Evolutionary conservation across 345 rosid species (phyloP).

Genomic region (Rhizophora apiculata): DNA sequence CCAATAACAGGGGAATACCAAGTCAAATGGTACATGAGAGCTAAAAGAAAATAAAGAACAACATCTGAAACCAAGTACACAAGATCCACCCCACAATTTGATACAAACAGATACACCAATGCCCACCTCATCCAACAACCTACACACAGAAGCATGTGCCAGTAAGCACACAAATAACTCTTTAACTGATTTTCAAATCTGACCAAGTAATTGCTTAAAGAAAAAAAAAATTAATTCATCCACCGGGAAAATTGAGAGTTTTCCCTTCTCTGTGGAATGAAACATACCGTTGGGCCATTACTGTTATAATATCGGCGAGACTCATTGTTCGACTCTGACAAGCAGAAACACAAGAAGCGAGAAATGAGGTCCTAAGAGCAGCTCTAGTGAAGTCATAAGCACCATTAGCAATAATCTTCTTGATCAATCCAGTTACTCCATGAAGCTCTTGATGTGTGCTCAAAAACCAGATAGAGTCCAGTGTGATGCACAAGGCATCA

Average conservation of each 20-base stretch:
- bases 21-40: no score
- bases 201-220: neutral
- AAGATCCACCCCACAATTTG: neutral
- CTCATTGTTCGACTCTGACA: slow-evolving; percentile 82
- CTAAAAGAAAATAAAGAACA: no score
- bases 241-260: neutral
- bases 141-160: neutral
- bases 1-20: no score
- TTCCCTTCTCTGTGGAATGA: neutral
- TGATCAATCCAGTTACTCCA: slow-evolving; percentile 71
- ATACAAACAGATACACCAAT: neutral
- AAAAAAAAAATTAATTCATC: neutral
- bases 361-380: slow-evolving; percentile 88
- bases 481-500: slow-evolving; percentile 79
- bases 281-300: slow-evolving; percentile 86
- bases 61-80: neutral
- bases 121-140: no score
- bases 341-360: slow-evolving; percentile 94
- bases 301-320: slow-evolving; percentile 79
- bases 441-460: slow-evolving; percentile 56
- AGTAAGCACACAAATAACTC: neutral
- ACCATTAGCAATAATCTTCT: slow-evolving; percentile 68
- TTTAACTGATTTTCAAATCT: neutral
- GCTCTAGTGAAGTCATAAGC: slow-evolving; percentile 97
- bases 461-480: slow-evolving; percentile 93